Evolutionary conservation across 805 yeast species (phyloP).

Genomic region (Lachancea cidri): DNA sequence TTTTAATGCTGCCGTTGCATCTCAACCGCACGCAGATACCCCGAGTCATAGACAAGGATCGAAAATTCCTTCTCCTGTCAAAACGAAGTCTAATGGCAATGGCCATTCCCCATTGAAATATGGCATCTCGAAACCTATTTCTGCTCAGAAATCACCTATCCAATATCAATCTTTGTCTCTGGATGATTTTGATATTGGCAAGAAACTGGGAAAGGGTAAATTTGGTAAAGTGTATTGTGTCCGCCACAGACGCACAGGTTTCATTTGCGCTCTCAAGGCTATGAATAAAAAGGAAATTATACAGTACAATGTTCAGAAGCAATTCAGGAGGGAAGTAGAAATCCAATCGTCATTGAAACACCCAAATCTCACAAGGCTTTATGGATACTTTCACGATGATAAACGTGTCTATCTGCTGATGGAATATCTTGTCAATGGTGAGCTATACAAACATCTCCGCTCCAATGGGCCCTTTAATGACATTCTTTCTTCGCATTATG

Average conservation of each 20-base stretch:
- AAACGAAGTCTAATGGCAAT: neutral
- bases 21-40: neutral
- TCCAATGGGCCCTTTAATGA: slow-evolving; percentile 67
- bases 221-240: slow-evolving; percentile 92
- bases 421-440: slow-evolving; percentile 85
- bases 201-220: slow-evolving; percentile 86
- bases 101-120: slow-evolving; percentile 1
- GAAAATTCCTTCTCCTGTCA: slow-evolving; percentile 2
- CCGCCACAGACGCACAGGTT: slow-evolving; percentile 66
- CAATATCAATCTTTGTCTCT: slow-evolving; percentile 11
- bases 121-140: neutral
- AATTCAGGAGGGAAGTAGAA: slow-evolving; percentile 86
- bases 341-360: slow-evolving; percentile 79
- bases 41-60: neutral
- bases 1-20: neutral
- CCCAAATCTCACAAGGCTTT: slow-evolving; percentile 72
- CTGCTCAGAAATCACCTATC: slow-evolving; percentile 1
- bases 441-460: slow-evolving; percentile 69
- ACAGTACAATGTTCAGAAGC: slow-evolving; percentile 72
- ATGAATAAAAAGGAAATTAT: slow-evolving; percentile 81
- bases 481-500: slow-evolving; percentile 67
- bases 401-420: slow-evolving; percentile 75
- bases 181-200: slow-evolving; percentile 78
- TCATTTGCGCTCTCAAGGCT: slow-evolving; percentile 83
- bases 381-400: slow-evolving; percentile 80